Evolutionary conservation across 345 rosid genomes (phyloP).

Genomic region (Populus tremula): DNA sequence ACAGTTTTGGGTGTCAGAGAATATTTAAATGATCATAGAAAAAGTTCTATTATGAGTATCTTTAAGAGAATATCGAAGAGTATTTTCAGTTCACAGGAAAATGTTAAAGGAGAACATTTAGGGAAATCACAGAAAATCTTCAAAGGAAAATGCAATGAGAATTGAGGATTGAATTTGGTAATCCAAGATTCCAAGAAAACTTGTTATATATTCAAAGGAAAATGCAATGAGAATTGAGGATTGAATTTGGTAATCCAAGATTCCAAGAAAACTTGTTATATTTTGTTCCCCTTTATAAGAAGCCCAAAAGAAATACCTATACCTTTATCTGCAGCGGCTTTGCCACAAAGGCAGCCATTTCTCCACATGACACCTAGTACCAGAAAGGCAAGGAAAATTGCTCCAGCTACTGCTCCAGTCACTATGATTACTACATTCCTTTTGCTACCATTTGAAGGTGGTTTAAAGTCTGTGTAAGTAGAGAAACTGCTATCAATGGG

Average conservation of each 20-base stretch:
- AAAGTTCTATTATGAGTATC: neutral
- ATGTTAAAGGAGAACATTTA: neutral
- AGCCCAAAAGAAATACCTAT: conserved; percentile 2
- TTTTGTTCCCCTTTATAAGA: neutral
- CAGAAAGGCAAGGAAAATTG: conserved; percentile 9
- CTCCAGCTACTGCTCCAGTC: conserved; percentile 14
- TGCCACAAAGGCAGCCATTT: conserved; percentile 45
- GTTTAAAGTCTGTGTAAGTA: conserved; percentile 21
- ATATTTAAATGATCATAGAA: neutral
- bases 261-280: neutral
- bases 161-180: neutral
- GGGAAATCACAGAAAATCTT: neutral
- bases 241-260: neutral
- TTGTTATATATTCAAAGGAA: no score
- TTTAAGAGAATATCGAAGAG: neutral
- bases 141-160: neutral
- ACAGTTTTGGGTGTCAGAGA: conserved; percentile 13
- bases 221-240: neutral
- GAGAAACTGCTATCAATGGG: conserved; percentile 10
- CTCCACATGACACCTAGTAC: conserved; percentile 12
- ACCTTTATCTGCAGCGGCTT: conserved; percentile 57
- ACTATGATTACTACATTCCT: conserved; percentile 11
- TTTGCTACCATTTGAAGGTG: conserved; percentile 9
- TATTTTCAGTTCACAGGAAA: neutral
- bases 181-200: no score